Percentiles rank a stretch among this genome's conserved stretches.
These are phyloP conservation scores for Lachancea kluyveri DNA, from an alignment of 805 yeast genomes.

Conservation along the genomic window DNA sequence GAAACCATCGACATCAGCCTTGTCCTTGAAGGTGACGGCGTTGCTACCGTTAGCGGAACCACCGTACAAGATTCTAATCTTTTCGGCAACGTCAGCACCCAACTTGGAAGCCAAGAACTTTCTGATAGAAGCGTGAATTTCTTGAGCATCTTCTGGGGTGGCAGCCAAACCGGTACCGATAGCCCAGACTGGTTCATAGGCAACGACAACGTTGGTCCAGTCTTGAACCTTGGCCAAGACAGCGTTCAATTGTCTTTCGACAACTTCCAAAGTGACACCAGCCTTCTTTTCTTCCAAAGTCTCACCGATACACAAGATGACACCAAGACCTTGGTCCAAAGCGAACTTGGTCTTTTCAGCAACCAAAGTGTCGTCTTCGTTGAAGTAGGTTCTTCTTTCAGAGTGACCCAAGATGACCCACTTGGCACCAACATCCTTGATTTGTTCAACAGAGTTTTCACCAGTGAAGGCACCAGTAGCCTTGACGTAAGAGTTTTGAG, in stretches of 20 bases:
- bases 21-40: conserved; percentile 83
- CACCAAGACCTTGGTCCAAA: conserved; percentile 80
- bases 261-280: conserved; percentile 77
- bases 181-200: conserved; percentile 99
- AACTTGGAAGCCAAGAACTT: conserved; percentile 69
- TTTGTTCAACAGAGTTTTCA: conserved; percentile 82
- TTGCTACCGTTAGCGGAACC: conserved; percentile 97
- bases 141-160: conserved; percentile 97
- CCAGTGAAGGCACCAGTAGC: conserved; percentile 97
- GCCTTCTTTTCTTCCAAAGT: conserved; percentile 91
- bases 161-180: conserved; percentile 99
- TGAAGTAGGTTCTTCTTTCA: conserved; percentile 92
- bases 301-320: conserved; percentile 97
- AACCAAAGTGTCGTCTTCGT: conserved; percentile 83
- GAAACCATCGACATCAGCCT: conserved; percentile 95
- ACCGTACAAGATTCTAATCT: conserved; percentile 91
- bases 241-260: conserved; percentile 85
- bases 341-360: conserved; percentile 96
- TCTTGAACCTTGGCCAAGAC: conserved; percentile 74
- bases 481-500: conserved; percentile 87
- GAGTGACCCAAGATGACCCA: conserved; percentile 98
- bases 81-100: conserved; percentile 70
- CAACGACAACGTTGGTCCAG: conserved; percentile 90
- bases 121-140: conserved; percentile 86
- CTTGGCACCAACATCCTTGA: conserved; percentile 85